A percentile compares a stretch with the other conserved stretches of the same genome.
These are phyloP conservation scores for Phylloporus rhodoxanthus DNA, from an alignment of 768 basidiomycete species.

Conservation along the genomic window DNA sequence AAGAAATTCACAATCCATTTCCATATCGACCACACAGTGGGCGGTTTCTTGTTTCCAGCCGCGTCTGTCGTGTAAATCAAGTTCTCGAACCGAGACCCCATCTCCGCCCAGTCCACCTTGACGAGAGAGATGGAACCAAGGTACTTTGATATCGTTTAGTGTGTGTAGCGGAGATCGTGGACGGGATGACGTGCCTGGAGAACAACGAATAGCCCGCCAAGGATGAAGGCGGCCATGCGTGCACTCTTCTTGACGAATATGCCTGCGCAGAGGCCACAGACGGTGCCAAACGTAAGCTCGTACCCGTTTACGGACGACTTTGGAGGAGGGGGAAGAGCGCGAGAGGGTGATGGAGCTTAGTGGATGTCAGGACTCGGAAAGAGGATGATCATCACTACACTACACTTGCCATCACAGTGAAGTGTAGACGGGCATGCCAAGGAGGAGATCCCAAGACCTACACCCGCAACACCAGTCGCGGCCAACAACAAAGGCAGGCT, in stretches of 20 bases:
- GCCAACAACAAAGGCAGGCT: constrained; percentile 18
- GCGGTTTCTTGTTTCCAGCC: constrained; percentile 49
- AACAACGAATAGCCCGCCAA: constrained; percentile 89
- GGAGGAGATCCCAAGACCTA: constrained; percentile 42
- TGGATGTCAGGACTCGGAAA: constrained; percentile 5
- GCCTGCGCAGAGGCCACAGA: constrained; percentile 83
- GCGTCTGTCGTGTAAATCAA: constrained; percentile 62
- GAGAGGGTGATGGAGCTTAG: constrained; percentile 9
- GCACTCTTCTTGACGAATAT: constrained; percentile 96
- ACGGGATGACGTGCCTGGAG: constrained; percentile 59
- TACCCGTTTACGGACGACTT: constrained; percentile 71
- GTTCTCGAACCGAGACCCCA: constrained; percentile 64
- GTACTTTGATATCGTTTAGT: constrained; percentile 51
- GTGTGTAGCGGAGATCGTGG: background rate
- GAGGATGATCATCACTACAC: background rate
- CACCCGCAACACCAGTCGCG: constrained; percentile 34
- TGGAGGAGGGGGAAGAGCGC: constrained; percentile 42
- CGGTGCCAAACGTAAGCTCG: constrained; percentile 85
- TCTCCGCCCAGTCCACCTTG: constrained; percentile 72
- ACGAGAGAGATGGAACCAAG: constrained; percentile 67
- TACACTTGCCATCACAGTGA: constrained; percentile 49
- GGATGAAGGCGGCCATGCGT: constrained; percentile 70
- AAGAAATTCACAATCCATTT: constrained; percentile 71
- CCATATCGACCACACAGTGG: constrained; percentile 62
- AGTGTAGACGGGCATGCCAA: constrained; percentile 31